Evolutionary conservation across 164 flowering plant species (phyloP).

Genomic region (Magnolia kwangsiensis): DNA sequence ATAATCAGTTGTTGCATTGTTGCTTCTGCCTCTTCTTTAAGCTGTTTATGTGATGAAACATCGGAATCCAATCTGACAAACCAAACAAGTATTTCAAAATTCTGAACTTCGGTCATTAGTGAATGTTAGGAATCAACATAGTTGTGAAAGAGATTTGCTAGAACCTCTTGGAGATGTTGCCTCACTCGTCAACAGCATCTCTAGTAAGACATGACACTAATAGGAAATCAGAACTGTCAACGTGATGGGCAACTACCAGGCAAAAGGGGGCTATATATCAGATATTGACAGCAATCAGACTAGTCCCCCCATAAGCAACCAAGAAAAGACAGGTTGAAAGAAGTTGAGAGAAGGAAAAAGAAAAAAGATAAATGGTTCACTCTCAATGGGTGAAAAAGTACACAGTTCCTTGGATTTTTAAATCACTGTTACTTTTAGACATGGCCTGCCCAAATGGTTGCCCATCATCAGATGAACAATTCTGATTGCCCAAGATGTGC

Average conservation of each 20-base stretch:
- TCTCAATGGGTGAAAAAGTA: background rate
- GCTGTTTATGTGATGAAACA: slow-evolving; percentile 44
- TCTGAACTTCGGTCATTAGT: background rate
- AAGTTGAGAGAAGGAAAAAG: no score
- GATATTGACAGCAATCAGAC: background rate
- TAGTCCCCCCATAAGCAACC: background rate
- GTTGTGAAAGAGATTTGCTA: background rate
- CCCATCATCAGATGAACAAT: background rate
- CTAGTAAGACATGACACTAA: no score
- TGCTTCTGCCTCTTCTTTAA: slow-evolving; percentile 68
- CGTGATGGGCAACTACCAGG: background rate
- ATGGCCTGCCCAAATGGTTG: background rate
- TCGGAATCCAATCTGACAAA: slow-evolving; percentile 58
- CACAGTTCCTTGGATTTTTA: background rate
- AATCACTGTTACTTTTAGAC: background rate
- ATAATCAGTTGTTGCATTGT: slow-evolving; percentile 62
- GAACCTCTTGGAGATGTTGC: background rate
- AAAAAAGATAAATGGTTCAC: background rate
- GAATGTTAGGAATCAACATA: background rate
- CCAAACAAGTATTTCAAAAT: slow-evolving; percentile 7
- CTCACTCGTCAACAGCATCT: background rate
- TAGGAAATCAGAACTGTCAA: background rate
- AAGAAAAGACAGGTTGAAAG: background rate
- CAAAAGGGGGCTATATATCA: background rate
- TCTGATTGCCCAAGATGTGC: background rate